Conservation (phyloP, 805 yeast genomes). For the Yamadazyma takamatsuzukensis region DNA sequence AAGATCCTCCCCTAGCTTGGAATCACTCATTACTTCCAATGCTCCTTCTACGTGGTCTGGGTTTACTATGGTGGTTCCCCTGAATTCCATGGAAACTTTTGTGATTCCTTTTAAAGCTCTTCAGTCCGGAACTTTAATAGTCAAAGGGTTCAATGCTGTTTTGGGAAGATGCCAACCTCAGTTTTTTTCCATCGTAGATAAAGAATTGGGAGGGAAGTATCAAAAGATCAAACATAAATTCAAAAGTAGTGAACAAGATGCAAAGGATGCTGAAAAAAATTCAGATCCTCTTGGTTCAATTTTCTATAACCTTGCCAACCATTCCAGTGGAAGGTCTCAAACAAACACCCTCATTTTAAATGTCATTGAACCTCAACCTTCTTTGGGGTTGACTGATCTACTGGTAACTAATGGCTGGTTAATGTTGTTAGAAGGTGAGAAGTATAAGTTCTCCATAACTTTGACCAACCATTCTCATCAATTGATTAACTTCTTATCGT, state of each 20-base stretch:
- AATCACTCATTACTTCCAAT: not conserved
- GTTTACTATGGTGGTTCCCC: conserved; percentile 18
- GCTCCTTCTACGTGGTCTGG: not conserved
- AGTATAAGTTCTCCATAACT: conserved; percentile 43
- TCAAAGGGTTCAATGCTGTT: conserved; percentile 50
- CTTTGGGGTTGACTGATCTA: conserved; percentile 47
- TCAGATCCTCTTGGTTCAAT: no score
- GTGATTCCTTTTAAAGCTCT: conserved; percentile 47
- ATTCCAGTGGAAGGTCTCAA: no score
- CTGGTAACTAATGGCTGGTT: conserved; percentile 62
- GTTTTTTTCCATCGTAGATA: conserved; percentile 38
- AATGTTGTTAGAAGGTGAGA: conserved; percentile 80
- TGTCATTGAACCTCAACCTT: conserved; percentile 54
- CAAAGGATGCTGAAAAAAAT: not conserved
- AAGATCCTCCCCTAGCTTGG: not conserved
- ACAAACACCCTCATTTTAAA: no score
- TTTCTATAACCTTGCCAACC: no score
- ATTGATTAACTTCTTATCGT: conserved; percentile 52
- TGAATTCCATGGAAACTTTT: conserved; percentile 30
- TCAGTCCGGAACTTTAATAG: conserved; percentile 44
- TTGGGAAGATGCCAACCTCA: conserved; percentile 49
- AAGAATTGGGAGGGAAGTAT: no score
- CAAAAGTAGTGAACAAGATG: no score
- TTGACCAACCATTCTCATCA: conserved; percentile 60
- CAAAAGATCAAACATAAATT: no score